Evolutionary conservation across 2,329 filamentous ascomycete species (phyloP), one percentile per base, ranked within the genome.

Genomic region (Trichoderma aggressivum): DNA sequence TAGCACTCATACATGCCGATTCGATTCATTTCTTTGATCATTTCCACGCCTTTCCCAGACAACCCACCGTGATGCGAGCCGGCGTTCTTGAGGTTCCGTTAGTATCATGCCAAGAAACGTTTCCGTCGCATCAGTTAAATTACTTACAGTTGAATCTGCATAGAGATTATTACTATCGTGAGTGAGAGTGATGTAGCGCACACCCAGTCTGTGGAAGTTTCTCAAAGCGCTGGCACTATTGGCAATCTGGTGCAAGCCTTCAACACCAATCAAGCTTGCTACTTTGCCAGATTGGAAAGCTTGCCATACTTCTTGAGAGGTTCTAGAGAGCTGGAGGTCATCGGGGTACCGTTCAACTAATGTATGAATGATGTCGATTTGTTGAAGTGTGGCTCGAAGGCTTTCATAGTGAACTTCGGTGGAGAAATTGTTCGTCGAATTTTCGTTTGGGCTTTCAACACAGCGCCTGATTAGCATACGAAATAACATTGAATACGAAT

Each of bases 231-330:
- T 86, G 39, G 90, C 83, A 1, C 90, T 92, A 81, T 96, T 96
- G 70, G 92, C 93, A 75, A 97, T 94, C 76, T 97, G 94, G 78
- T 97, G 94, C 7, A 97, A 86, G 7, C 94, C 94, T 82, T 96
- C 93, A 67, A 94, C 88, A 5, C 89, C 92, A 7, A 94, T 82
- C 1, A 92, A 90, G 1, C 91, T 93, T 77, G 94, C 91, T 65
- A 94, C 84, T 74, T 86, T 86, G 73, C 85, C 85, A 16, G 83
- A 74, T 65, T 81, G 81, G 79, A 91, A 91, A 43, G 88, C 87
- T 2, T 84, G 78, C 61, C 89, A 78, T 6, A 91, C 91, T 36
- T 87, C 85, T 67, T 83, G 84, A 72, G 87, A 87, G 75, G 89
- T 86, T 2, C 84, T 79, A 0, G 86, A 81, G 0, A 87, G 86